Evolutionary conservation across 2,329 filamentous ascomycete genomes (phyloP).

Genomic region (Botrytis pseudocinerea): DNA sequence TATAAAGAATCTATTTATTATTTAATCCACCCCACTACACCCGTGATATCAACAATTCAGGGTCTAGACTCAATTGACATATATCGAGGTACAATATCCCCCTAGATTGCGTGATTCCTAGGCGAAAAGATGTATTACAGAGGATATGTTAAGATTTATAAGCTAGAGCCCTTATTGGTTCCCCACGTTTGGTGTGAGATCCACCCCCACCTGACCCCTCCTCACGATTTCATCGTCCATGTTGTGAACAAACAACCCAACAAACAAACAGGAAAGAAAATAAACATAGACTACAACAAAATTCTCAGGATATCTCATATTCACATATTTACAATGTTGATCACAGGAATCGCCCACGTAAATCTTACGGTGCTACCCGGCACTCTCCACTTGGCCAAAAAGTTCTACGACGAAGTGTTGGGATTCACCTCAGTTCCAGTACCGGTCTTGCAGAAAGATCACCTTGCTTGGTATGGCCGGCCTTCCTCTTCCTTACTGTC

Average conservation of each 20-base stretch:
- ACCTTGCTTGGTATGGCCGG: conserved; percentile 53
- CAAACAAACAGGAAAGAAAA: background rate
- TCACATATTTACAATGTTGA: conserved; percentile 35
- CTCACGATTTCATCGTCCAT: background rate
- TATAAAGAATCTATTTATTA: background rate
- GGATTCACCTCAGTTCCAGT: conserved; percentile 55
- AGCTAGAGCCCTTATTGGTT: background rate
- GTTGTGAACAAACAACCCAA: background rate
- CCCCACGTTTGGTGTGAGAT: background rate
- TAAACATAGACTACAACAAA: background rate
- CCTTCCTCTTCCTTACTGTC: background rate
- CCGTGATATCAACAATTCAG: background rate
- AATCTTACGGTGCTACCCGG: conserved; percentile 58
- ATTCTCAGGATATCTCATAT: background rate
- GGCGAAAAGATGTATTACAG: background rate
- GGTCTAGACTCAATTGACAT: background rate
- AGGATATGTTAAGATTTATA: background rate
- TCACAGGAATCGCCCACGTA: conserved; percentile 56
- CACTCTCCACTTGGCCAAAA: conserved; percentile 52
- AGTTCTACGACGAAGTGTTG: conserved; percentile 58
- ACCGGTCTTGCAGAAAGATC: conserved; percentile 52
- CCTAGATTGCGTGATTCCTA: background rate
- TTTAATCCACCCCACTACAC: background rate
- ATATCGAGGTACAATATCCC: background rate
- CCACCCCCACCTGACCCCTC: background rate